Evolutionary conservation across 305 asterid species (phyloP).

Genomic region (Fraxinus ornus): DNA sequence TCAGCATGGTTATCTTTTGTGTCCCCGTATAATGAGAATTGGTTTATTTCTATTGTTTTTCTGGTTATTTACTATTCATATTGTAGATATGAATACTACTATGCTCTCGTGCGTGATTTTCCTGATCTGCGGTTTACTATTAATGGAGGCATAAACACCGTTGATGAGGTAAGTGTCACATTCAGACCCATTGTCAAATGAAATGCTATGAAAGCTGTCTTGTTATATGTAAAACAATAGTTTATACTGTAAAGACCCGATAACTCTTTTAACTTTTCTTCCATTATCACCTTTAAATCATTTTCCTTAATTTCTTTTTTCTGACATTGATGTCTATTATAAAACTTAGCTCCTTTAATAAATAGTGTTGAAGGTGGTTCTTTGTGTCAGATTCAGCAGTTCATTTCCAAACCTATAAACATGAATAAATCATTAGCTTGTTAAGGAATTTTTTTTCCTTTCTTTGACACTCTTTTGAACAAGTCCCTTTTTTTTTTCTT

Average conservation of each 20-base stretch:
- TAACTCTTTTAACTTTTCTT: neutral
- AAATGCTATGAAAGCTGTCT: constrained; percentile 3
- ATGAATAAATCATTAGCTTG: neutral
- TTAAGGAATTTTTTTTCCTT: neutral
- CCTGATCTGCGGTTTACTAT: constrained; percentile 84
- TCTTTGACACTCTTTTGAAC: neutral
- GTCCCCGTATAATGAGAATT: neutral
- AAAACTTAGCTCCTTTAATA: neutral
- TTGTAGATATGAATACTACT: constrained; percentile 84
- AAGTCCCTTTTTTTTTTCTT: neutral
- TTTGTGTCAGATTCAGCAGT: constrained; percentile 5
- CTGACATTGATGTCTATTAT: neutral
- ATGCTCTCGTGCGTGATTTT: constrained; percentile 94
- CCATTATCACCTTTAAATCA: neutral
- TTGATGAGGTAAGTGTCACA: constrained; percentile 63
- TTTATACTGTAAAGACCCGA: neutral
- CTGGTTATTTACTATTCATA: constrained; percentile 4
- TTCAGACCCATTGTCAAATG: constrained; percentile 1
- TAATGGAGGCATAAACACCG: constrained; percentile 87
- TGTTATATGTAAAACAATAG: neutral
- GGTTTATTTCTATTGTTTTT: neutral
- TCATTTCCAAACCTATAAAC: neutral
- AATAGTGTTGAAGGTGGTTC: neutral
- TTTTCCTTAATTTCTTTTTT: neutral
- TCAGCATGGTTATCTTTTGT: constrained; percentile 3